Evolutionary conservation across 2,329 filamentous ascomycete genomes (phyloP).

Genomic region (Fusarium chaquense): DNA sequence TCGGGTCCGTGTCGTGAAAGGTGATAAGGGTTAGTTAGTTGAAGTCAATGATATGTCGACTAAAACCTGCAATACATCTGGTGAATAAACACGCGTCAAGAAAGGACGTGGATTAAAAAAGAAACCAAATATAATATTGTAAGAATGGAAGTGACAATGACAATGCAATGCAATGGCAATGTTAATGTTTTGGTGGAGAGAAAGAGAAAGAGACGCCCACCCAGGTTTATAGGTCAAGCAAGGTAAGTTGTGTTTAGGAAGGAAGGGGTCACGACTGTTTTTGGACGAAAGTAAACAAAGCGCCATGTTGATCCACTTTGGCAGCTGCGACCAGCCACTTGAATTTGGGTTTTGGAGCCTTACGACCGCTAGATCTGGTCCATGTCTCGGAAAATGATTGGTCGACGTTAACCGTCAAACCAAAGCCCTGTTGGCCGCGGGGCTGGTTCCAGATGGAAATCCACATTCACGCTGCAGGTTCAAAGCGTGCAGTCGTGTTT

Average conservation of each 20-base stretch:
- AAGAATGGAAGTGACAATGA: slow-evolving; percentile 24
- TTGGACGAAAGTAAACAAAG: slow-evolving; percentile 54
- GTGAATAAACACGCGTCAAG: slow-evolving; percentile 24
- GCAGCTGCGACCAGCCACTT: slow-evolving; percentile 21
- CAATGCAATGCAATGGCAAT: slow-evolving; percentile 3
- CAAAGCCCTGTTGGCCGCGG: slow-evolving; percentile 22
- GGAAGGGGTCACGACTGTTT: slow-evolving; percentile 47
- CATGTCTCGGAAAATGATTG: slow-evolving; percentile 7
- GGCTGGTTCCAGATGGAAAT: slow-evolving; percentile 17
- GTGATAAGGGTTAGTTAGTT: slow-evolving; percentile 7
- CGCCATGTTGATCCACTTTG: slow-evolving; percentile 22
- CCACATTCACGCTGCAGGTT: slow-evolving; percentile 22
- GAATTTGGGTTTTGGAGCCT: slow-evolving; percentile 3
- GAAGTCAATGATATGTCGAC: slow-evolving; percentile 40
- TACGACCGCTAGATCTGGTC: slow-evolving; percentile 11
- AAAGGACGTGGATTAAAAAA: slow-evolving; percentile 25
- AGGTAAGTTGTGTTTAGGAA: slow-evolving; percentile 40
- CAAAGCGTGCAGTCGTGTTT: slow-evolving; percentile 7
- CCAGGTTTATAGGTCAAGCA: slow-evolving; percentile 19
- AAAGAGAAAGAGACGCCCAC: slow-evolving; percentile 34
- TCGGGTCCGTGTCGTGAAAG: slow-evolving; percentile 20
- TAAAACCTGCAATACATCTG: slow-evolving; percentile 31
- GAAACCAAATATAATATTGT: slow-evolving; percentile 29
- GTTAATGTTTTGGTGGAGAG: slow-evolving; percentile 19
- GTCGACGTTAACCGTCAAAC: not conserved